Percentiles rank a stretch among this genome's conserved stretches.
These are phyloP conservation scores for Phytophthora hybrid DNA, from an alignment of 352 stramenopile species.

Conservation along the genomic window DNA sequence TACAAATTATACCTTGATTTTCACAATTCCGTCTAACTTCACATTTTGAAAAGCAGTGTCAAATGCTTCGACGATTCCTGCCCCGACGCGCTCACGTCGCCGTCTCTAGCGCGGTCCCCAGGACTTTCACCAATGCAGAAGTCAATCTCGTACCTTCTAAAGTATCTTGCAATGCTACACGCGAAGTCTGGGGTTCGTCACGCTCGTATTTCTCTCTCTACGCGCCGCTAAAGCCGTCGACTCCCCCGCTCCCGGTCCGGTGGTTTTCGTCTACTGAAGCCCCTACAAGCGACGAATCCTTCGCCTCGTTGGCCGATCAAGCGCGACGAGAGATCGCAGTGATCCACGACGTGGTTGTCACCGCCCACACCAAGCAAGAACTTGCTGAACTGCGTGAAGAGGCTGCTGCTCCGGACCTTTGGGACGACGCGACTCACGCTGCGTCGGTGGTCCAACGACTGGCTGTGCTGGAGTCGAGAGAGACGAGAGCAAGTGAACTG, in stretches of 20 bases:
- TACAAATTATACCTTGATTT: neutral
- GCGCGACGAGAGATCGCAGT: conserved; percentile 51
- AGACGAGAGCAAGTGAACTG: conserved; percentile 48
- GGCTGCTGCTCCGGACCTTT: conserved; percentile 58
- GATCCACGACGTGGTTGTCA: conserved; percentile 60
- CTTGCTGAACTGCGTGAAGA: conserved; percentile 54
- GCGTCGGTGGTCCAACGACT: conserved; percentile 70
- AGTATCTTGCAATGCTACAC: conserved; percentile 6
- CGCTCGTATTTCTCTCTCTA: conserved; percentile 9
- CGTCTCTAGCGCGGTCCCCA: neutral
- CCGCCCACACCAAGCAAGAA: conserved; percentile 47
- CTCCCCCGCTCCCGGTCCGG: neutral
- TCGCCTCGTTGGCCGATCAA: conserved; percentile 44
- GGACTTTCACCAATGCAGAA: neutral
- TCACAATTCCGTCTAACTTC: neutral
- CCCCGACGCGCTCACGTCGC: neutral
- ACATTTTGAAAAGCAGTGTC: neutral
- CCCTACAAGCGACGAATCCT: conserved; percentile 48
- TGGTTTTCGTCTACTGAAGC: conserved; percentile 28
- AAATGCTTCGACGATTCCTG: conserved; percentile 32
- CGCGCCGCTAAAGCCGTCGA: neutral
- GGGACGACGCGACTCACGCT: conserved; percentile 67
- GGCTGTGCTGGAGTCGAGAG: conserved; percentile 58
- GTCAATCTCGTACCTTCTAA: neutral
- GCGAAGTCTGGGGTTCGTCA: conserved; percentile 7